Evolutionary conservation across 2,329 filamentous ascomycete genomes (phyloP), one percentile per base, ranked within the genome.

Genomic region (Dactylellina parvicollis): DNA sequence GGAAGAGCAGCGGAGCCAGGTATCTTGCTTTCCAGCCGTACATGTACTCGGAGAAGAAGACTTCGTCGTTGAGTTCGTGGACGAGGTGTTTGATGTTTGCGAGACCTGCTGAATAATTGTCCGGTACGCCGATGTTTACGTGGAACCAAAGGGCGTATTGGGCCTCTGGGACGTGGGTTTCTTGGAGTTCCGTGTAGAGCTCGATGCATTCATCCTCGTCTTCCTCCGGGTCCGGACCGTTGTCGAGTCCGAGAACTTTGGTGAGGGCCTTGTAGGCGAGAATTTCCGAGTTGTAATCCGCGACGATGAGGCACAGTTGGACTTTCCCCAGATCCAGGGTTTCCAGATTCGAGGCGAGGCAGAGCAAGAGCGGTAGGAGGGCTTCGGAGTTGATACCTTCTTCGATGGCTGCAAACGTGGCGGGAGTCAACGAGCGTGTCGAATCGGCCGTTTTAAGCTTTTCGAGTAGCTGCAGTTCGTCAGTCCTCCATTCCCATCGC

Each of bases 371-470:
- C 3, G 61, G 50, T n/a, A 65, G 50, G 1, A 65, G 9, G 24
- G 61, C 24, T 56, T 65, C 61, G 7, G 61, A 65, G 24, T 65
- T 65, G n/a, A 65, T 34, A 1, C 61, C 61, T 3, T 36, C 28
- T 22, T 22, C 28, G 14, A 56, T 55, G 22, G 36, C 61, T n/a
- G 44, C 50, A n/a, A 47, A 56, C 2, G 40, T 47, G 16, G n/a
- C 50, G 2, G 59, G 50, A 1, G 47, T 32, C 9, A n/a, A 54
- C 26, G 4, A 20, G 16, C 12, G 40, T 1, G 2, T 12, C n/a
- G 0, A 55, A 26, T 3, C 14, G 22, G 2, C 24, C 14, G 24
- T 20, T 32, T 52, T 38, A 9, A 36, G 24, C 4, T 18, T 14
- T 32, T 55, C 49, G 12, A 64, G 50, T 2, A 22, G 47, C 4